phyloP scores from a whole-genome alignment of 306 rosid genomes.

The Styphnolobium japonicum region DNA sequence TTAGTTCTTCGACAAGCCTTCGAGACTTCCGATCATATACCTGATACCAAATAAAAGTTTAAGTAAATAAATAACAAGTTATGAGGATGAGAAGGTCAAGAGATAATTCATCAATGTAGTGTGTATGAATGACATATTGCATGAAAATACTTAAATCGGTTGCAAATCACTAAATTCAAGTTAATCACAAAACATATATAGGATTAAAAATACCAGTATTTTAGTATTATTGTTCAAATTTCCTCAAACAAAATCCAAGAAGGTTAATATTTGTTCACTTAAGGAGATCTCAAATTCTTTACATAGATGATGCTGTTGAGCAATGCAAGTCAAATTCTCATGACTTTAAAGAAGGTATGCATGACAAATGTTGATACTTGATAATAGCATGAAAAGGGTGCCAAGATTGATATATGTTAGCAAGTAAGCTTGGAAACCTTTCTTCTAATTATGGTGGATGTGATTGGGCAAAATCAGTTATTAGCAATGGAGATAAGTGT shows the following conservation, averaged over 20 bases:
- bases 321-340: not conserved
- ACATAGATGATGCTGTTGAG: conserved; percentile 2
- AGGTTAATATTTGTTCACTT: not conserved
- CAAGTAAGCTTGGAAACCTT: conserved; percentile 14
- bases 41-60: conserved; percentile 41
- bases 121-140: not conserved
- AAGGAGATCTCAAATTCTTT: conserved; percentile 17
- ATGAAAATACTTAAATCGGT: not conserved
- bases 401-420: not conserved
- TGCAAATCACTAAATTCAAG: not conserved
- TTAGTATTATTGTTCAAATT: not conserved
- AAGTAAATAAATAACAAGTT: conserved; percentile 3
- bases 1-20: conserved; percentile 90
- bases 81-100: not conserved
- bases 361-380: not conserved
- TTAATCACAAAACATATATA: too few species aligned
- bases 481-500: not conserved
- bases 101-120: not conserved
- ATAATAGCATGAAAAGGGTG: conserved; percentile 15
- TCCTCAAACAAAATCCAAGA: not conserved
- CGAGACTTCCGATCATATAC: conserved; percentile 83
- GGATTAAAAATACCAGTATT: not conserved
- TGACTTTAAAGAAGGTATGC: not conserved
- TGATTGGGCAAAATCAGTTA: not conserved
- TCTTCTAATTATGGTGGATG: conserved; percentile 1